Percentiles rank a stretch among this genome's conserved stretches.
phyloP scores from a whole-genome alignment of 1,284 basidiomycete genomes.

The Rhodotorula sp. region DNA sequence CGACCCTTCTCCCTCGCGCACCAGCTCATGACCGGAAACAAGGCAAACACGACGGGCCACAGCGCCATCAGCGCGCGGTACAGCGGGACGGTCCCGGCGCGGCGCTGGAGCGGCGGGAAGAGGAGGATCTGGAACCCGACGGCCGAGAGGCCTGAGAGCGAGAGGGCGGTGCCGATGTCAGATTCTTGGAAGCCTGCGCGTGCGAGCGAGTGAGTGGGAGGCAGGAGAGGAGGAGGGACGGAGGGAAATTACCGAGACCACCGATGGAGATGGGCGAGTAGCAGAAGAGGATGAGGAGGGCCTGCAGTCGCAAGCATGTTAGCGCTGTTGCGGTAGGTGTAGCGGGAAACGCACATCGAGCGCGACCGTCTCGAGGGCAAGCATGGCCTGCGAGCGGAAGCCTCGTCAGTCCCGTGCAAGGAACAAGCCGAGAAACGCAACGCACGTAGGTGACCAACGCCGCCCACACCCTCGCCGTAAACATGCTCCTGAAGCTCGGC shows the following conservation, averaged over 20 bases:
- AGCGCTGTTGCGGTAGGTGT: neutral
- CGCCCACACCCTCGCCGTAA: conserved; percentile 17
- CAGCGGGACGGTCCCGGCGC: conserved; percentile 48
- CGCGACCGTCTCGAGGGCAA: conserved; percentile 38
- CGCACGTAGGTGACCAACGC: conserved; percentile 30
- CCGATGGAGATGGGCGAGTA: conserved; percentile 40
- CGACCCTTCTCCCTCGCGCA: conserved; percentile 32
- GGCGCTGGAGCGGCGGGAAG: conserved; percentile 51
- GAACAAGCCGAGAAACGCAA: neutral
- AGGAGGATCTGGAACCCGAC: conserved; percentile 49
- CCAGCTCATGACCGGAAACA: conserved; percentile 48
- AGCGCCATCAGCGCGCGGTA: conserved; percentile 48
- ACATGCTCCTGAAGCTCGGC: conserved; percentile 19
- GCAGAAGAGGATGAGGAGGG: conserved; percentile 43
- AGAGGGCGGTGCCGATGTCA: conserved; percentile 48
- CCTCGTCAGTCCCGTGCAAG: neutral
- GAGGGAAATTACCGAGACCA: conserved; percentile 38
- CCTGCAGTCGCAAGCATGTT: neutral
- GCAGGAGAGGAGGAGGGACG: neutral
- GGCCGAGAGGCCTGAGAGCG: conserved; percentile 47
- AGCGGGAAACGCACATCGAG: conserved; percentile 18
- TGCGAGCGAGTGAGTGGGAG: no score
- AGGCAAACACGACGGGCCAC: conserved; percentile 48
- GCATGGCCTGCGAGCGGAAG: conserved; percentile 22
- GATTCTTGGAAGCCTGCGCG: conserved; percentile 22